phyloP scores from a whole-genome alignment of 495 filamentous ascomycete species.

The Tricharina praecox region DNA sequence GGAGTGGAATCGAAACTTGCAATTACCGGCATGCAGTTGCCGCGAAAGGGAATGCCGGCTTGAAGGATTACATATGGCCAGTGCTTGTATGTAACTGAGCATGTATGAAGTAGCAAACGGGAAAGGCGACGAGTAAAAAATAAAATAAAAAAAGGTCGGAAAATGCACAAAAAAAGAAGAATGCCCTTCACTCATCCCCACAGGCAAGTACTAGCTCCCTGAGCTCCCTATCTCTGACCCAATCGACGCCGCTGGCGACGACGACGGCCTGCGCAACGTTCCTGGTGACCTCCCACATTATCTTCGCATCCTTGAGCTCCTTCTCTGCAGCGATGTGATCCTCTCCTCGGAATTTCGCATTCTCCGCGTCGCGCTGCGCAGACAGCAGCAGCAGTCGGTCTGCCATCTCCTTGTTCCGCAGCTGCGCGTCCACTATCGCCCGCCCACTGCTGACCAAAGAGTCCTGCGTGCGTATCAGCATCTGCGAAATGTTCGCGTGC shows the following conservation, averaged over 20 bases:
- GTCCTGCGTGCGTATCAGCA: slow-evolving; percentile 11
- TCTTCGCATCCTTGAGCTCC: slow-evolving; percentile 12
- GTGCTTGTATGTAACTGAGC: too few relatives aligned
- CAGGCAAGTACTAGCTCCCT: slow-evolving; percentile 52
- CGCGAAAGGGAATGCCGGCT: too few relatives aligned
- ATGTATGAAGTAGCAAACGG: too few relatives aligned
- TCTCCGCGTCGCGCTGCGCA: slow-evolving; percentile 12
- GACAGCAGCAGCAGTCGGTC: slow-evolving; percentile 9
- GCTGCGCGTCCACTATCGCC: background rate
- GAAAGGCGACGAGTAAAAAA: too few relatives aligned
- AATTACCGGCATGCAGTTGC: too few relatives aligned
- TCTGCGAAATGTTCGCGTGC: slow-evolving; percentile 22
- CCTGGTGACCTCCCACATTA: slow-evolving; percentile 23
- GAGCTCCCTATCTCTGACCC: slow-evolving; percentile 54
- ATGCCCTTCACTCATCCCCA: slow-evolving; percentile 15
- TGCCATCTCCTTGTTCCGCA: slow-evolving; percentile 7
- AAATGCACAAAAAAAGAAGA: too few relatives aligned
- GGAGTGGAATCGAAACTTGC: too few relatives aligned
- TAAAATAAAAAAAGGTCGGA: too few relatives aligned
- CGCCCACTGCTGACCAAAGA: background rate
- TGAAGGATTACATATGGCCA: too few relatives aligned
- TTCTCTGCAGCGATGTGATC: slow-evolving; percentile 9
- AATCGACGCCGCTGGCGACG: slow-evolving; percentile 70
- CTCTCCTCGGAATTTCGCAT: slow-evolving; percentile 5
- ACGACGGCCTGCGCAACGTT: slow-evolving; percentile 31